Evolutionary conservation across 148 eudicot species (phyloP).

Genomic region (Dysphania ambrosioides): DNA sequence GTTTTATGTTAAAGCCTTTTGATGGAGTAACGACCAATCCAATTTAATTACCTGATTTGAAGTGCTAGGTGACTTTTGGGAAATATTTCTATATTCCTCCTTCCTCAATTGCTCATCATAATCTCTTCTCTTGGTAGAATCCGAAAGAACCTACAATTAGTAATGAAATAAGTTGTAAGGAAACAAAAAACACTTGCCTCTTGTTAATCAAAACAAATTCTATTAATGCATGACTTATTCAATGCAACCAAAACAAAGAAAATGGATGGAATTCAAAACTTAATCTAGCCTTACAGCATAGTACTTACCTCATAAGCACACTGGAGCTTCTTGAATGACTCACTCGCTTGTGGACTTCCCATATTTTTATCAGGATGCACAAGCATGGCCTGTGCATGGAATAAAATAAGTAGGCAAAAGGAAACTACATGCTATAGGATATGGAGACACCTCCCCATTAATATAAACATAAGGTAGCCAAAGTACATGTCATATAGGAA

Average conservation of each 20-base stretch:
- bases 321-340: slow-evolving; percentile 97
- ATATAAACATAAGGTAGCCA: neutral
- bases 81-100: slow-evolving; percentile 65
- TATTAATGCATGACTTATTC: neutral
- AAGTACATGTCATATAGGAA: neutral
- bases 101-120: slow-evolving; percentile 91
- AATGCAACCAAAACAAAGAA: neutral
- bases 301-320: slow-evolving; percentile 89
- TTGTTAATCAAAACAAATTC: neutral
- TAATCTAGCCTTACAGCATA: slow-evolving; percentile 2
- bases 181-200: slow-evolving; percentile 3
- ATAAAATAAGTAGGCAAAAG: slow-evolving; percentile 10
- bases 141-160: slow-evolving; percentile 75
- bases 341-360: slow-evolving; percentile 95
- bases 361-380: slow-evolving; percentile 99
- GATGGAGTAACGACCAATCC: neutral
- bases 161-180: slow-evolving; percentile 13
- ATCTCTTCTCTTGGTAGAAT: slow-evolving; percentile 83
- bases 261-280: neutral
- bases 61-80: slow-evolving; percentile 68
- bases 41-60: slow-evolving; percentile 61
- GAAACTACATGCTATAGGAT: neutral
- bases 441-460: too few relatives aligned
- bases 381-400: slow-evolving; percentile 77
- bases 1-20: neutral